These are phyloP conservation scores for Calamus simplicifolius DNA, from an alignment of 176 grass and related monocot genomes.

Conservation along the genomic window DNA sequence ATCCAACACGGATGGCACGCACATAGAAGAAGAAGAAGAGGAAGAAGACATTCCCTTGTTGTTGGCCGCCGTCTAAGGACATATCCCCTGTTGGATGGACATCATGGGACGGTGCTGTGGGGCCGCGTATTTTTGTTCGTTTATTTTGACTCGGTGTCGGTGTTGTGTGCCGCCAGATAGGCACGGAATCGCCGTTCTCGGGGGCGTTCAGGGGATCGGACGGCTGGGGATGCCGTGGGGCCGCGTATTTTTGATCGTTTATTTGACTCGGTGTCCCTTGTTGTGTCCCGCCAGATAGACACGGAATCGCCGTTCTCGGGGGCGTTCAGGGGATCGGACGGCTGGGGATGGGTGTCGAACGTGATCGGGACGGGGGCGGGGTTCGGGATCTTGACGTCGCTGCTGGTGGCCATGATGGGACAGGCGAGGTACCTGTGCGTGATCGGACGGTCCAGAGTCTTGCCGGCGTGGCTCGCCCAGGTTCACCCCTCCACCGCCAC, in stretches of 20 bases:
- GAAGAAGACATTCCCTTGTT: too few relatives aligned
- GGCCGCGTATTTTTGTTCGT: not conserved
- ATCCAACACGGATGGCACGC: too few relatives aligned
- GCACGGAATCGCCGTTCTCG: constrained; percentile 75
- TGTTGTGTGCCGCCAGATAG: constrained; percentile 44
- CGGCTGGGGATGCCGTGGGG: constrained; percentile 14
- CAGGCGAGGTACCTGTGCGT: constrained; percentile 91
- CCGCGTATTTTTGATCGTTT: not conserved
- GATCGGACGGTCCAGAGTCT: constrained; percentile 75
- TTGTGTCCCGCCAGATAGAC: constrained; percentile 53
- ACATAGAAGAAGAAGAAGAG: too few relatives aligned
- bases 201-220: constrained; percentile 53
- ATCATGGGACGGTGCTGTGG: not conserved
- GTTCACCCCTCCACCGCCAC: constrained; percentile 63
- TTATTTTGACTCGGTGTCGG: not conserved
- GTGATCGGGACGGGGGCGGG: constrained; percentile 68
- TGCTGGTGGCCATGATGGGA: constrained; percentile 86
- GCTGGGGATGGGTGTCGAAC: constrained; percentile 77
- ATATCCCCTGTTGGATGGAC: too few relatives aligned
- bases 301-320: constrained; percentile 73
- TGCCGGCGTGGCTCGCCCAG: constrained; percentile 73
- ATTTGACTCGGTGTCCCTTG: not conserved
- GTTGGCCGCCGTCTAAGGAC: too few relatives aligned
- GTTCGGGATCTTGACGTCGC: constrained; percentile 83
- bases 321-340: constrained; percentile 49